Conservation (phyloP, 2,329 filamentous ascomycete species). For the Colletotrichum theobromicola region DNA sequence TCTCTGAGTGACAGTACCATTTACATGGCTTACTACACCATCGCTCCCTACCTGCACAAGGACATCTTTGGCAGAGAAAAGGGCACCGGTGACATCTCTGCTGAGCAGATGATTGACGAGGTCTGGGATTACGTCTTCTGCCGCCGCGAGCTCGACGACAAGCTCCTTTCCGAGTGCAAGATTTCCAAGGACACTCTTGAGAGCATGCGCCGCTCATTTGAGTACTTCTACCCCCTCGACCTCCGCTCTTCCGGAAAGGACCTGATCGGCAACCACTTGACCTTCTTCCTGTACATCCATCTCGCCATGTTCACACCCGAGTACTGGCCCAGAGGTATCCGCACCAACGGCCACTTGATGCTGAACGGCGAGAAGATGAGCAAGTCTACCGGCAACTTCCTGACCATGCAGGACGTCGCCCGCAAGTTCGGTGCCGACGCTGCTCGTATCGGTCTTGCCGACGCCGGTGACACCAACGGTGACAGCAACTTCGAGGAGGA, state of each 20-base stretch:
- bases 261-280: slow-evolving; percentile 90
- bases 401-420: slow-evolving; percentile 85
- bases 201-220: slow-evolving; percentile 87
- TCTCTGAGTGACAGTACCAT: slow-evolving; percentile 90
- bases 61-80: slow-evolving; percentile 83
- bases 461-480: slow-evolving; percentile 91
- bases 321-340: slow-evolving; percentile 87
- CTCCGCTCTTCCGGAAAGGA: slow-evolving; percentile 90
- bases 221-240: slow-evolving; percentile 97
- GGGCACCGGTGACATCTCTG: slow-evolving; percentile 71
- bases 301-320: slow-evolving; percentile 85
- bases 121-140: slow-evolving; percentile 97
- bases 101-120: slow-evolving; percentile 91
- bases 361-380: slow-evolving; percentile 99
- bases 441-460: slow-evolving; percentile 86
- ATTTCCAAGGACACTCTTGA: slow-evolving; percentile 78
- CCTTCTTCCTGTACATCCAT: slow-evolving; percentile 88
- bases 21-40: slow-evolving; percentile 84
- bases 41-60: slow-evolving; percentile 72
- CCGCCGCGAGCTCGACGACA: slow-evolving; percentile 71
- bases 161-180: slow-evolving; percentile 67
- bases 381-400: slow-evolving; percentile 96
- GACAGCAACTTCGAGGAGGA: slow-evolving; percentile 98
- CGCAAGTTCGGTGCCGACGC: slow-evolving; percentile 96
- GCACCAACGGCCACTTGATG: slow-evolving; percentile 91